Evolutionary conservation across 1,284 basidiomycete species (phyloP).

Genomic region (Puccinia hordei): DNA sequence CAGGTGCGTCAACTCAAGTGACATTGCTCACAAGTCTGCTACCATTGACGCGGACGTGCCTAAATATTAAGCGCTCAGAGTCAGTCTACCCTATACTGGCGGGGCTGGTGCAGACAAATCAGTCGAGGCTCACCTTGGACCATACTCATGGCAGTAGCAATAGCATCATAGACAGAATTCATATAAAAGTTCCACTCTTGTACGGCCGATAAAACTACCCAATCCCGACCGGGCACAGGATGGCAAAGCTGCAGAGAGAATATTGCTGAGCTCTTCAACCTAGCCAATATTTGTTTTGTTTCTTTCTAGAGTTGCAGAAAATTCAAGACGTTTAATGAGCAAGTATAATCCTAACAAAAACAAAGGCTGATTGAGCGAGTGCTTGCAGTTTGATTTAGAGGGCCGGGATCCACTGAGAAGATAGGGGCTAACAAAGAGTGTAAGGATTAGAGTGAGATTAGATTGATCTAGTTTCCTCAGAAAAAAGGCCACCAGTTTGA

Average conservation of each 20-base stretch:
- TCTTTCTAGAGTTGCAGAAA: too few species aligned
- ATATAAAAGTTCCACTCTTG: slow-evolving; percentile 51
- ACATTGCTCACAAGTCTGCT: slow-evolving; percentile 39
- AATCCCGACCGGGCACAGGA: slow-evolving; percentile 40
- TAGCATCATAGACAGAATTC: slow-evolving; percentile 41
- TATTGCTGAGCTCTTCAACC: too few species aligned
- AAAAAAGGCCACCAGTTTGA: too few species aligned
- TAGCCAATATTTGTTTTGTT: too few species aligned
- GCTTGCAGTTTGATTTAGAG: too few species aligned
- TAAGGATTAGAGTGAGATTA: too few species aligned
- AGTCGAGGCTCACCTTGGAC: slow-evolving; percentile 34
- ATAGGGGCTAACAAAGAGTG: slow-evolving; percentile 10
- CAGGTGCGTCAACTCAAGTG: not conserved
- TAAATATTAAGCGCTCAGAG: not conserved
- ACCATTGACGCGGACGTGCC: slow-evolving; percentile 38
- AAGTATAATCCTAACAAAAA: slow-evolving; percentile 40
- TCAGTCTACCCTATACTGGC: not conserved
- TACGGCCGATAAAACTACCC: slow-evolving; percentile 47
- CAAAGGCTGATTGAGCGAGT: not conserved
- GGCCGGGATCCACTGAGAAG: too few species aligned
- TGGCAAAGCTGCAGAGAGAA: slow-evolving; percentile 27
- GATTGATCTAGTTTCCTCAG: too few species aligned
- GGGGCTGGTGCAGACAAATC: not conserved
- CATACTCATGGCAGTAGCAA: slow-evolving; percentile 39
- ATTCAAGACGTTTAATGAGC: slow-evolving; percentile 40